Evolutionary conservation across 331 rosid genomes (phyloP).

Genomic region (Quercus lobata): DNA sequence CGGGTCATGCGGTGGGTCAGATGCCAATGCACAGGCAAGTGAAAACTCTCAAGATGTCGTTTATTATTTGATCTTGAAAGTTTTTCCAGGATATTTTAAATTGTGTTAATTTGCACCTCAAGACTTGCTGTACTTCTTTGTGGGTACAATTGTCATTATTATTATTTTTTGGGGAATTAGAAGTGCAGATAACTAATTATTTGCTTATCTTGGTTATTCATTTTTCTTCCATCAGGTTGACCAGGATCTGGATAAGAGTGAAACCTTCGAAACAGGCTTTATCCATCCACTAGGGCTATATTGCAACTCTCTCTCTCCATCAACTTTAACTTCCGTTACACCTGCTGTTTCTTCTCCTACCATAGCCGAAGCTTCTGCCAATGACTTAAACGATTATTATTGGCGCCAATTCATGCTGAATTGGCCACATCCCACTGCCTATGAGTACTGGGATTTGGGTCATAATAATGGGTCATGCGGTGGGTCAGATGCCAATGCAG

Average conservation of each 20-base stretch:
- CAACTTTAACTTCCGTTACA: conserved; percentile 36
- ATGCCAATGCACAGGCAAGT: too few relatives aligned
- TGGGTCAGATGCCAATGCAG: too few relatives aligned
- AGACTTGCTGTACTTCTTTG: background rate
- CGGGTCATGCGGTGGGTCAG: too few relatives aligned
- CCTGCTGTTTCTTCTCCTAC: conserved; percentile 39
- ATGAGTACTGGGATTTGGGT: too few relatives aligned
- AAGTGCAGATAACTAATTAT: background rate
- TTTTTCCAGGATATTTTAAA: background rate
- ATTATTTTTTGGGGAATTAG: background rate
- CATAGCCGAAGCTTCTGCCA: conserved; percentile 31
- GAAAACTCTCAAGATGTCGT: background rate
- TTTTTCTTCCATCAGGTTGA: conserved; percentile 29
- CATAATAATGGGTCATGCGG: too few relatives aligned
- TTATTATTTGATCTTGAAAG: conserved; percentile 28
- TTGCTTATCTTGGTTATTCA: background rate
- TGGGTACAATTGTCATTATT: too few relatives aligned
- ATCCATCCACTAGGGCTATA: conserved; percentile 19
- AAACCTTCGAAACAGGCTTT: conserved; percentile 16
- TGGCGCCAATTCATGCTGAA: too few relatives aligned
- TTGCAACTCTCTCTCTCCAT: background rate
- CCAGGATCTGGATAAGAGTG: conserved; percentile 1
- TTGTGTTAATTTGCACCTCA: background rate
- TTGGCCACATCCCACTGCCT: too few relatives aligned
- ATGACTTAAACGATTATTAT: conserved; percentile 10